Conservation (phyloP, 2,329 filamentous ascomycete genomes). For the Zymoseptoria pseudotritici region DNA sequence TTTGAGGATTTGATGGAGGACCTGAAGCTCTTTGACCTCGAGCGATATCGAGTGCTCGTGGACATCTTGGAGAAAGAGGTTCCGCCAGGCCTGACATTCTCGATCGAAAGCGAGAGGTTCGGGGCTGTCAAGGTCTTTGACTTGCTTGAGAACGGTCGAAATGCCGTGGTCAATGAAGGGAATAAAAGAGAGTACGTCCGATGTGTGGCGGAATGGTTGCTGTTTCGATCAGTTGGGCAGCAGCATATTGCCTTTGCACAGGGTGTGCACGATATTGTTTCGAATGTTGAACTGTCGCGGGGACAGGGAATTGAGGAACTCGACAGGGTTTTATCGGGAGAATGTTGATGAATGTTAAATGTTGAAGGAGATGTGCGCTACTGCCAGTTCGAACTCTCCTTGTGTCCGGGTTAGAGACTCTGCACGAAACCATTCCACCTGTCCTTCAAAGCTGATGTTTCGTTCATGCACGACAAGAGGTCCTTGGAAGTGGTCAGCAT, state of each 20-base stretch:
- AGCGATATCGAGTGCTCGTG: neutral
- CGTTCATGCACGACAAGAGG: neutral
- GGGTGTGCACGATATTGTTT: neutral
- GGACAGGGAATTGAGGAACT: neutral
- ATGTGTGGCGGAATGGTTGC: neutral
- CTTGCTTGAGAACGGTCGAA: neutral
- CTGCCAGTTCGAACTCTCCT: neutral
- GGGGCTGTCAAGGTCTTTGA: neutral
- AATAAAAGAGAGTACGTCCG: neutral
- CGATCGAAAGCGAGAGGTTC: neutral
- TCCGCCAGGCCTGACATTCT: neutral
- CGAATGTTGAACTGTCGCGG: neutral
- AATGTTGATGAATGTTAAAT: neutral
- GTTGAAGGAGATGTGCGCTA: neutral
- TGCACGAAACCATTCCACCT: neutral
- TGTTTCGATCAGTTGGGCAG: neutral
- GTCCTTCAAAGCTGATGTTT: neutral
- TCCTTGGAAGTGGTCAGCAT: neutral
- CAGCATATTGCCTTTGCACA: neutral
- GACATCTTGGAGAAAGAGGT: neutral
- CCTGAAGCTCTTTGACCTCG: neutral
- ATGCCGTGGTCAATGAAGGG: neutral
- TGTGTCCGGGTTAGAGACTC: neutral
- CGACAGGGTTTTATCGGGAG: neutral
- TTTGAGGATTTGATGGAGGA: neutral